Evolutionary conservation across 1,284 basidiomycete species (phyloP).

Genomic region (Fistulina hepatica): DNA sequence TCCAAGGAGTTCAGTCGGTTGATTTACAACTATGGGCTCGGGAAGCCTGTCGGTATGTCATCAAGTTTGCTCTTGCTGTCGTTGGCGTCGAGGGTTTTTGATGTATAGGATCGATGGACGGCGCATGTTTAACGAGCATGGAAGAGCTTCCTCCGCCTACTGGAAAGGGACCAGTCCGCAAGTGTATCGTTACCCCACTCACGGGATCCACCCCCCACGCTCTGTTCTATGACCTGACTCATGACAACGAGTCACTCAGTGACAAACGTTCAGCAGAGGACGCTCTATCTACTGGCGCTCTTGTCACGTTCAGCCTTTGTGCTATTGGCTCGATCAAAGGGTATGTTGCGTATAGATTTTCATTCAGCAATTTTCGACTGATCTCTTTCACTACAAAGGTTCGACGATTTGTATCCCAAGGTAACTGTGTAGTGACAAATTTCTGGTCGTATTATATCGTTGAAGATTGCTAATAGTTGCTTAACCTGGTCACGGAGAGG

Average conservation of each 20-base stretch:
- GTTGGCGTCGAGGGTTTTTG: neutral
- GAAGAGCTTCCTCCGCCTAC: constrained; percentile 72
- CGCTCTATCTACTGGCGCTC: constrained; percentile 81
- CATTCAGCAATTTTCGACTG: no score
- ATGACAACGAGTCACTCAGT: constrained; percentile 87
- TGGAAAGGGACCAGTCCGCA: constrained; percentile 65
- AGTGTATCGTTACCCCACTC: constrained; percentile 67
- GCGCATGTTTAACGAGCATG: constrained; percentile 63
- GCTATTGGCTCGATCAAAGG: constrained; percentile 90
- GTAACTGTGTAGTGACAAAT: no score
- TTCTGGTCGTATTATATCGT: no score
- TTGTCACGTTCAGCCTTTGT: constrained; percentile 78
- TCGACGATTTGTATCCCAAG: constrained; percentile 95
- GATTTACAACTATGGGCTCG: constrained; percentile 79
- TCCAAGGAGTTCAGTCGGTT: constrained; percentile 80
- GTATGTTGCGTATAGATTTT: no score
- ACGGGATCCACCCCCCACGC: constrained; percentile 84
- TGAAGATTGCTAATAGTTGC: no score
- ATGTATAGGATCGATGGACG: constrained; percentile 77
- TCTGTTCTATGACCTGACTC: constrained; percentile 87
- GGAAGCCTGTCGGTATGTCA: constrained; percentile 74
- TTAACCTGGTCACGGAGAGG: constrained; percentile 80
- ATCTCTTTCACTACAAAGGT: no score
- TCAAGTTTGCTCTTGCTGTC: constrained; percentile 1
- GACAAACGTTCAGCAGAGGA: constrained; percentile 89